Percentiles rank a stretch among this genome's conserved stretches.
phyloP scores from a whole-genome alignment of 768 basidiomycete species.

The Macrolepiota dolichaula region DNA sequence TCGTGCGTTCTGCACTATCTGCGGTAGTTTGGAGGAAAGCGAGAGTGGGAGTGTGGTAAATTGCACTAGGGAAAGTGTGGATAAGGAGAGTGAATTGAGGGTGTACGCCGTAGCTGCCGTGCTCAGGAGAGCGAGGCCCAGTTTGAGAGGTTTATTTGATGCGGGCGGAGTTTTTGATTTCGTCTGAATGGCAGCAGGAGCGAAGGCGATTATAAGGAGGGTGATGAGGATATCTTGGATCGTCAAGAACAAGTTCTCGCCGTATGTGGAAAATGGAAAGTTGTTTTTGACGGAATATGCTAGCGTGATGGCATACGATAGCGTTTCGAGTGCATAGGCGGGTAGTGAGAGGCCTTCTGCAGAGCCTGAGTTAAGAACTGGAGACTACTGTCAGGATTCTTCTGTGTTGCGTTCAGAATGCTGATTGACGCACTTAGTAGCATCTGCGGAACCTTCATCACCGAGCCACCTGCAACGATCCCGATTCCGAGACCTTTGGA shows the following conservation, averaged over 20 bases:
- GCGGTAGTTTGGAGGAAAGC: constrained; percentile 90
- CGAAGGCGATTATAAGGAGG: constrained; percentile 75
- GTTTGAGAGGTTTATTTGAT: constrained; percentile 25
- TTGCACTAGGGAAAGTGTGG: constrained; percentile 67
- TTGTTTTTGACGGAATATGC: constrained; percentile 80
- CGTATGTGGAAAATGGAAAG: constrained; percentile 97
- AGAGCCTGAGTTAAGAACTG: constrained; percentile 70
- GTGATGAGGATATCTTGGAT: constrained; percentile 88
- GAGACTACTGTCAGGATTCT: constrained; percentile 5
- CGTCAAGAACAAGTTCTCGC: constrained; percentile 93
- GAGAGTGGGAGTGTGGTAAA: constrained; percentile 86
- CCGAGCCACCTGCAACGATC: constrained; percentile 87
- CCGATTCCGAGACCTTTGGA: constrained; percentile 93
- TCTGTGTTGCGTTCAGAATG: no score
- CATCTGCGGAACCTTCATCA: constrained; percentile 97
- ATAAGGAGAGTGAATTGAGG: constrained; percentile 46
- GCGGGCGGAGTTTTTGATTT: constrained; percentile 13
- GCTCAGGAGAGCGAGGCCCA: constrained; percentile 28
- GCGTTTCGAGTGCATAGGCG: constrained; percentile 87
- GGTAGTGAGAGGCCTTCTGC: constrained; percentile 86
- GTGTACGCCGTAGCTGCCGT: constrained; percentile 27
- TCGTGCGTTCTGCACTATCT: constrained; percentile 80
- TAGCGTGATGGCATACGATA: constrained; percentile 85
- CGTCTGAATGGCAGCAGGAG: constrained; percentile 24
- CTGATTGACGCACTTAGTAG: constrained; percentile 58